Percentiles rank a stretch among this genome's conserved stretches.
Evolutionary conservation across 2,329 filamentous ascomycete species (phyloP).

Genomic region (Fusarium floridanum): DNA sequence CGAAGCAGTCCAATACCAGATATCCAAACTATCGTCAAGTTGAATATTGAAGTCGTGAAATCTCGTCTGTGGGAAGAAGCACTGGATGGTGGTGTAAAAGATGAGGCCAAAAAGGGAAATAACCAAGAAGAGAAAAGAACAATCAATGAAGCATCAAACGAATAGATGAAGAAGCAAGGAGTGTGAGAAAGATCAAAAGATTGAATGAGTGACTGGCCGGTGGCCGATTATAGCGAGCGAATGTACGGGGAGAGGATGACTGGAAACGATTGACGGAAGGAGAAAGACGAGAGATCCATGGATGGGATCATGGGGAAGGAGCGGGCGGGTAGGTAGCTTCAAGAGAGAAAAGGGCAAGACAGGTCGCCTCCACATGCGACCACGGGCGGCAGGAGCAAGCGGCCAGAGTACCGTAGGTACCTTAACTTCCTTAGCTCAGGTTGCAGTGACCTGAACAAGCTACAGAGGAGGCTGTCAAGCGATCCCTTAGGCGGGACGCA

Average conservation of each 20-base stretch:
- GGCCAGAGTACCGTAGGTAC: conserved; percentile 14
- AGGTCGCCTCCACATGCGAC: conserved; percentile 42
- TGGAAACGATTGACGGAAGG: conserved; percentile 37
- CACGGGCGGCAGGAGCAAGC: conserved; percentile 39
- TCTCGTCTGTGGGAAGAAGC: conserved; percentile 25
- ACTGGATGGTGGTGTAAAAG: conserved; percentile 28
- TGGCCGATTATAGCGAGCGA: conserved; percentile 47
- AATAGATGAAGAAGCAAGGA: conserved; percentile 34
- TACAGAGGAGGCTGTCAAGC: conserved; percentile 27
- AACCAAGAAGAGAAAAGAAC: conserved; percentile 29
- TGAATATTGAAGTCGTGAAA: conserved; percentile 27
- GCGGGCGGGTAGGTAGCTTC: conserved; percentile 41
- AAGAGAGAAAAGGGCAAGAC: conserved; percentile 40
- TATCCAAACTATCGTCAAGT: conserved; percentile 32
- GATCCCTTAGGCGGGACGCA: conserved; percentile 3
- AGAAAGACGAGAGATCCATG: conserved; percentile 39
- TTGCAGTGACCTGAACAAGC: conserved; percentile 27
- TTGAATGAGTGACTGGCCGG: conserved; percentile 47
- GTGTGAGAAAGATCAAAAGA: conserved; percentile 40
- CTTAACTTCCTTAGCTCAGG: not conserved
- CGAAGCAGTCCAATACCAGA: conserved; percentile 26
- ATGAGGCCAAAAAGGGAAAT: conserved; percentile 28
- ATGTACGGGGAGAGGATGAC: conserved; percentile 34
- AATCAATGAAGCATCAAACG: conserved; percentile 21
- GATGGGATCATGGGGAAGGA: conserved; percentile 42